Evolutionary conservation across 164 flowering plant species (phyloP).

Genomic region (Nelumbo lutea): DNA sequence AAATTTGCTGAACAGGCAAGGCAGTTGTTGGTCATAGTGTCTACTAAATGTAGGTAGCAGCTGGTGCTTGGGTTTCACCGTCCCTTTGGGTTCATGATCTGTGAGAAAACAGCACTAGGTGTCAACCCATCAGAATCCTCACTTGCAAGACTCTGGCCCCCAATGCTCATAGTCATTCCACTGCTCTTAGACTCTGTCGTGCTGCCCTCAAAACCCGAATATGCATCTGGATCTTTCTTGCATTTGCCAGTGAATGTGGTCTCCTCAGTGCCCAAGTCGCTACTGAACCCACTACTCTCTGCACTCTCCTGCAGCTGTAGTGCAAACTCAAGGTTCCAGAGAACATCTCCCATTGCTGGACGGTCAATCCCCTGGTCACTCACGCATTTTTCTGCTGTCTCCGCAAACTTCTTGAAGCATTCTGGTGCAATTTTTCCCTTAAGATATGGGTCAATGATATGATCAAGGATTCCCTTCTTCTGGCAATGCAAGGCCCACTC

Average conservation of each 20-base stretch:
- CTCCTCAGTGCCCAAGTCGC: slow-evolving; percentile 15
- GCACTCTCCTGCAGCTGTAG: slow-evolving; percentile 38
- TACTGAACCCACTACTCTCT: slow-evolving; percentile 16
- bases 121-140: slow-evolving; percentile 86
- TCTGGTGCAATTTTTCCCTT: slow-evolving; percentile 35
- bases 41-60: neutral
- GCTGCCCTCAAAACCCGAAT: slow-evolving; percentile 5
- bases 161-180: slow-evolving; percentile 72
- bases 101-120: slow-evolving; percentile 90
- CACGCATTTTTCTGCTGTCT: slow-evolving; percentile 38
- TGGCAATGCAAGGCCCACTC: slow-evolving; percentile 41
- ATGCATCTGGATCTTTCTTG: slow-evolving; percentile 12
- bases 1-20: neutral
- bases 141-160: slow-evolving; percentile 78
- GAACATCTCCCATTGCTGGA: slow-evolving; percentile 44
- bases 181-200: slow-evolving; percentile 59
- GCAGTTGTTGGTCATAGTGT: neutral
- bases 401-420: slow-evolving; percentile 36
- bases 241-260: slow-evolving; percentile 15
- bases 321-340: slow-evolving; percentile 48
- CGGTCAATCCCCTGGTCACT: slow-evolving; percentile 37
- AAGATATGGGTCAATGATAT: slow-evolving; percentile 35
- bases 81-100: slow-evolving; percentile 91
- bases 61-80: slow-evolving; percentile 26
- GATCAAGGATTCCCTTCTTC: slow-evolving; percentile 35